Evolutionary conservation across 306 rosid genomes (phyloP), one percentile per base, ranked within the genome.

Genomic region (Sphenostylis stenocarpa): DNA sequence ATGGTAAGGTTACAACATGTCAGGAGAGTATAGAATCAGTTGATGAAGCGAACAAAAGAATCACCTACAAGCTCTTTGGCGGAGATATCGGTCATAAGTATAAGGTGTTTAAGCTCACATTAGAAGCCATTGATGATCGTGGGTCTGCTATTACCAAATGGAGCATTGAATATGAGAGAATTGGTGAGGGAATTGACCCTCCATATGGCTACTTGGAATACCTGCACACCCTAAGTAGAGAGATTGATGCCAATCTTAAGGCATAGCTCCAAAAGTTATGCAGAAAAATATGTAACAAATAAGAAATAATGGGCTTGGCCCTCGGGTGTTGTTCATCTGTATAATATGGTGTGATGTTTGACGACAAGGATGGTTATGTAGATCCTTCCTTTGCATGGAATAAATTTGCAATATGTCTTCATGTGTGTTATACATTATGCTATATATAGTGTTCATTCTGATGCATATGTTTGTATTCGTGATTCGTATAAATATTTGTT

Each of bases 81-180:
- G 70, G 17, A 19, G 70, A 38, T 0, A 64, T 64, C 1, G 70
- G 34, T 10, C 31, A 3, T 0, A 13, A 34, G 13, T 79, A 21
- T 31, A 79, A 70, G 71, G 1, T 4, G 1, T 26, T 70, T 5
- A 79, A 49, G 34, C 0, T 71, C 56, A 36, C 17, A 31, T 33
- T 61, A 9, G 23, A 79, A 70, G 45, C 56, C 0, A 49, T 17
- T n/a, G 72, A 71, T 5, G 2, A n/a, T 1, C 16, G 1, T 24
- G 53, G 43, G 0, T 41, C 16, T 52, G 73, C 20, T 14, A 2
- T 17, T 63, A 44, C 26, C n/a, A 84, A 71, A 65, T 76, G 84
- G 77, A 64, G 43, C 10, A 0, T 63, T 39, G 84, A 84, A 52
- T 84, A 84, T 76, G 84, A 76, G 74, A 80, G 55, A 34, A 3